Evolutionary conservation across 225 moss, liverwort and hornwort genomes (phyloP), one percentile per base, ranked within the genome.

Genomic region (Sphagnum tenellum): DNA sequence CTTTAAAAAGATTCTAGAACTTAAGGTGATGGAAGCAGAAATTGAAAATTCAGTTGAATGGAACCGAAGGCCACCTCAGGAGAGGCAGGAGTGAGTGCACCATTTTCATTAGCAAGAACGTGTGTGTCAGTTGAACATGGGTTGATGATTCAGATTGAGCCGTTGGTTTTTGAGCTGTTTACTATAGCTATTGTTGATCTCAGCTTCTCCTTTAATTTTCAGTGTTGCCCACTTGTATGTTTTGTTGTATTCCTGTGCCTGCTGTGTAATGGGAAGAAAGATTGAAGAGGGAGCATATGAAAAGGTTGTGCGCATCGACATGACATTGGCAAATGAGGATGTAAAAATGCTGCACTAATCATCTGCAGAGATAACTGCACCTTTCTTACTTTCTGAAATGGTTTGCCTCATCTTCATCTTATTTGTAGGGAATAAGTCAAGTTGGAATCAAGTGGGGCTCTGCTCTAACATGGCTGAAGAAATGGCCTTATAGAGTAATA

Each of bases 361-460:
- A 47, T 79, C 92, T 65, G 86, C 84, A 62, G 92, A 96, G 72
- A 92, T 96, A 69, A 96, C 86, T 45, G 92, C 96, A 64, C 96
- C 96, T 3, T 92, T 96, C 68, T 74, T 96, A 64, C 92, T 96
- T 65, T 92, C 96, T 73, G 96, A 96, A 78, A 92, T 96, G 92
- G 96, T 96, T 72, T 45, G 70, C 58, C 29, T 29, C 29, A 29
- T 29, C 29, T 29, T 29, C 29, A 29, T 29, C 29, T 29, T 29
- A 29, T 29, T 29, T 29, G 29, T 29, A 29, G 29, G 29, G 29
- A 29, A 29, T 29, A 29, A 29, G 29, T 29, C 29, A 29, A 29
- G 29, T 29, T 29, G 29, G 29, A 29, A 29, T 29, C 29, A 29
- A 29, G 29, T 29, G 29, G 29, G 29, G 29, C 29, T 29, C 29